These are phyloP conservation scores for Pseudodiploospora longispora DNA, from an alignment of 2,329 filamentous ascomycete genomes.

Conservation along the genomic window DNA sequence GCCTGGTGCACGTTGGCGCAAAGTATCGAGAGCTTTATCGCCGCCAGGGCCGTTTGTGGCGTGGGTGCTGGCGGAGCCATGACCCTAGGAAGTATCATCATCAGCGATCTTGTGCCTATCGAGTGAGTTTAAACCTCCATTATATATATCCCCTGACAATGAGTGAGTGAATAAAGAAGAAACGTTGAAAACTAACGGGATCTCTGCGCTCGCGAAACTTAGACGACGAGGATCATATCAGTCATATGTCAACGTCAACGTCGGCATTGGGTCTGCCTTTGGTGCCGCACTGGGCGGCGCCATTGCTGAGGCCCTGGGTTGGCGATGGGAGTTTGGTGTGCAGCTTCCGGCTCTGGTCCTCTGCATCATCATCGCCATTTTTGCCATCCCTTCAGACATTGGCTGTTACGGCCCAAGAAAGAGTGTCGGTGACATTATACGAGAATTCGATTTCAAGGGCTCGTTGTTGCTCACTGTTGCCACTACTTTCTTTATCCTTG, in stretches of 20 bases:
- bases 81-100: constrained; percentile 61
- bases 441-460: constrained; percentile 48
- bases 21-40: constrained; percentile 62
- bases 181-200: too few species aligned
- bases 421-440: constrained; percentile 39
- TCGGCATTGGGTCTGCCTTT: constrained; percentile 47
- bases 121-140: constrained; percentile 36
- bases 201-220: too few species aligned
- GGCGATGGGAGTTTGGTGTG: constrained; percentile 64
- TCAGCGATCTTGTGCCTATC: constrained; percentile 67
- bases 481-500: constrained; percentile 51
- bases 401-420: constrained; percentile 38
- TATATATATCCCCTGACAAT: too few species aligned
- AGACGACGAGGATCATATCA: constrained; percentile 60
- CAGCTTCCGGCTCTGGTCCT: constrained; percentile 46
- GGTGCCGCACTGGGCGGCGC: constrained; percentile 64
- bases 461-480: constrained; percentile 44
- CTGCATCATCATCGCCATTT: constrained; percentile 35
- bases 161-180: too few species aligned
- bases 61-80: constrained; percentile 65
- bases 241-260: constrained; percentile 59
- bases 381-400: constrained; percentile 45
- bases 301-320: constrained; percentile 62
- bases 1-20: constrained; percentile 60
- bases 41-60: constrained; percentile 62